Evolutionary conservation across 495 filamentous ascomycete species (phyloP).

Genomic region (Aspergillus diversus): DNA sequence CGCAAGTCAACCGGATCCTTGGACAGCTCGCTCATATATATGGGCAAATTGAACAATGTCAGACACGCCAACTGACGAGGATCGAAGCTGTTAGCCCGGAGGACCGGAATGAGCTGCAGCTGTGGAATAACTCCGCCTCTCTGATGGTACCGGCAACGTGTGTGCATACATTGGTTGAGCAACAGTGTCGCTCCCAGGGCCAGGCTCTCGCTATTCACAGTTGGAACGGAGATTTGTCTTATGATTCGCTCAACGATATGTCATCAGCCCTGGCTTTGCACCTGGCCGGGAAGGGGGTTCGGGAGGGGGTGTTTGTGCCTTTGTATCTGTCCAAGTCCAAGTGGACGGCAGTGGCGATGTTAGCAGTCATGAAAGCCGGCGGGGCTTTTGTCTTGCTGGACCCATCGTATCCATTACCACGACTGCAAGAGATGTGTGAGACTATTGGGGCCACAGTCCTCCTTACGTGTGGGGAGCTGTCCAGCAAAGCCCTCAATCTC

Average conservation of each 20-base stretch:
- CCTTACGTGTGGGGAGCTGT: neutral
- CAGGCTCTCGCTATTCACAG: constrained; percentile 23
- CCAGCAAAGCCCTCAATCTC: constrained; percentile 14
- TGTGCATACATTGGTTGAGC: constrained; percentile 18
- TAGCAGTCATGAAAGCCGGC: constrained; percentile 51
- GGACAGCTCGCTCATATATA: neutral
- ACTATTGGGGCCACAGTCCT: constrained; percentile 19
- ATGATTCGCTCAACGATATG: constrained; percentile 23
- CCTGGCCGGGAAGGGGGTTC: constrained; percentile 37
- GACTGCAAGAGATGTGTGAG: constrained; percentile 40
- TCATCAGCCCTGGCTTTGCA: constrained; percentile 13
- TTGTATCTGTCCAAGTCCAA: constrained; percentile 48
- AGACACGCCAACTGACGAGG: neutral
- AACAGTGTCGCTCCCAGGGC: constrained; percentile 20
- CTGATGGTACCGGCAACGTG: neutral
- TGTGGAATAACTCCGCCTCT: neutral
- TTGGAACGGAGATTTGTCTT: constrained; percentile 28
- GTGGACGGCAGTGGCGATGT: constrained; percentile 40
- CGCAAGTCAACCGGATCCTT: constrained; percentile 3
- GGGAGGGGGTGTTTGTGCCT: constrained; percentile 37
- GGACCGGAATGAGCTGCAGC: neutral
- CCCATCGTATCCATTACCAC: constrained; percentile 43
- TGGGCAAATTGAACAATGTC: constrained; percentile 2
- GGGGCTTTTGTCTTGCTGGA: constrained; percentile 51
- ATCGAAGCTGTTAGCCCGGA: constrained; percentile 11